phyloP scores from a whole-genome alignment of 78 protist species.

The Dictyostelium capitatum region DNA sequence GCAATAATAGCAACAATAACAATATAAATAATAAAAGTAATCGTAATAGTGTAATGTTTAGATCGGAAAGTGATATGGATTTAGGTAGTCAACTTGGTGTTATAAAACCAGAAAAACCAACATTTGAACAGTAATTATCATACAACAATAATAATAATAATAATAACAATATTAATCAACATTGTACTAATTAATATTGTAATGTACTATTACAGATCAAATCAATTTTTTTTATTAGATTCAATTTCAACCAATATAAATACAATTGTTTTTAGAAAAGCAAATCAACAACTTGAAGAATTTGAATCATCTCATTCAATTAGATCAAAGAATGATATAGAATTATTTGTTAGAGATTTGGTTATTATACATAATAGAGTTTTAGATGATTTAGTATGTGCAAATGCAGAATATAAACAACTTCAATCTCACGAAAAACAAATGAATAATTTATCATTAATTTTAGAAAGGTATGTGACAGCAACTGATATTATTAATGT shows the following conservation, averaged over 20 bases:
- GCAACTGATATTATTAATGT: neutral
- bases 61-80: constrained; percentile 21
- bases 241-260: constrained; percentile 11
- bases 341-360: neutral
- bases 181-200: neutral
- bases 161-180: neutral
- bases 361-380: constrained; percentile 23
- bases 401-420: constrained; percentile 76
- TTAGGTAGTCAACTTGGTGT: neutral
- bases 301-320: constrained; percentile 7
- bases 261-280: constrained; percentile 54
- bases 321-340: neutral
- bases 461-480: constrained; percentile 42
- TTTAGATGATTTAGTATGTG: constrained; percentile 69
- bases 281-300: constrained; percentile 14
- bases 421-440: constrained; percentile 66
- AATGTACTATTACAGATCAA: constrained; percentile 29
- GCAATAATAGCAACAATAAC: no score
- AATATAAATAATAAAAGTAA: no score
- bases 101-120: constrained; percentile 58
- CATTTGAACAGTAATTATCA: constrained; percentile 44
- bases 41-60: constrained; percentile 35
- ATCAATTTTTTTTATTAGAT: constrained; percentile 27
- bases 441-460: constrained; percentile 49
- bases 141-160: neutral